These are phyloP conservation scores for Pyrus bretschneideri DNA, from an alignment of 306 rosid species.

Conservation along the genomic window DNA sequence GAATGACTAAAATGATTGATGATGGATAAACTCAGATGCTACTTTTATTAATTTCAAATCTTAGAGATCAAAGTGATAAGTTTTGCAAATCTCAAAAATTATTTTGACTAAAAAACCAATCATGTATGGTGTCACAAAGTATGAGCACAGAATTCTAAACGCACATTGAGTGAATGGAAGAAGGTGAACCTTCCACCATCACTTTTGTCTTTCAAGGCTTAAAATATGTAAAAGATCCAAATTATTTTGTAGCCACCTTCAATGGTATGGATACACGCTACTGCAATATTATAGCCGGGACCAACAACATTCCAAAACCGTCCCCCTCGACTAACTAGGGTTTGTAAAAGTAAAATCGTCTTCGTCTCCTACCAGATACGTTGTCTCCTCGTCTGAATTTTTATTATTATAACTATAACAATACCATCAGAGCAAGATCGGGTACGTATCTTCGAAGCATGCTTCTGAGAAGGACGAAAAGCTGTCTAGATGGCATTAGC, in stretches of 20 bases:
- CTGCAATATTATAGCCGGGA: background rate
- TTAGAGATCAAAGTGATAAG: rapidly evolving
- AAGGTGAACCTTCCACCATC: conserved; percentile 17
- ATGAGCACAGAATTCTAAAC: background rate
- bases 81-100: rapidly evolving
- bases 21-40: rapidly evolving
- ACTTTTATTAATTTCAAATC: too few species aligned
- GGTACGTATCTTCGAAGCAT: too few species aligned
- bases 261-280: conserved; percentile 13
- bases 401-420: too few species aligned
- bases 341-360: too few species aligned
- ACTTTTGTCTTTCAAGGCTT: background rate
- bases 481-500: too few species aligned
- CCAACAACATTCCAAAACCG: background rate
- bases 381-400: too few species aligned
- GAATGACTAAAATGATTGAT: too few species aligned
- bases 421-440: too few species aligned
- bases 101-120: too few species aligned
- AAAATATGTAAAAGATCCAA: conserved; percentile 1
- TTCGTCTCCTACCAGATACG: too few species aligned
- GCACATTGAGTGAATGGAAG: conserved; percentile 4
- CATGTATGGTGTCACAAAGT: background rate
- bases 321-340: background rate
- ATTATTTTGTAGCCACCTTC: conserved; percentile 39
- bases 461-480: too few species aligned